Conservation (phyloP, 768 basidiomycete genomes). For the Pisolithus sp. region DNA sequence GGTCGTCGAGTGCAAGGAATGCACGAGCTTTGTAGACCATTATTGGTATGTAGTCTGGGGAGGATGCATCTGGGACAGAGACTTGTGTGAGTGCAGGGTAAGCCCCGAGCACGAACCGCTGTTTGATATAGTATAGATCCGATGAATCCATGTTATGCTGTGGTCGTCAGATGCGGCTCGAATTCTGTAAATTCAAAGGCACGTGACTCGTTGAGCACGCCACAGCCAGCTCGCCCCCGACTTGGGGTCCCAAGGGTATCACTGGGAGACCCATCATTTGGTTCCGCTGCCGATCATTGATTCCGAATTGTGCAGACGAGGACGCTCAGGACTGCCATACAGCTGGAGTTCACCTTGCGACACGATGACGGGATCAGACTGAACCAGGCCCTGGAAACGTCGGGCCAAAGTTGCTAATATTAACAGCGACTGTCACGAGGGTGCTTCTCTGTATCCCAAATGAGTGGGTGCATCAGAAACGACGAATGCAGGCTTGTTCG, state of each 20-base stretch:
- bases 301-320: too few species aligned
- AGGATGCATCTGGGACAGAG: constrained; percentile 51
- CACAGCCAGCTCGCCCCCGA: too few species aligned
- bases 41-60: constrained; percentile 56
- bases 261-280: too few species aligned
- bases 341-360: too few species aligned
- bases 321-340: too few species aligned
- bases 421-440: too few species aligned
- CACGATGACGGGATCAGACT: too few species aligned
- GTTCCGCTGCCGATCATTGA: too few species aligned
- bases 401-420: too few species aligned
- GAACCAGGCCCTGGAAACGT: too few species aligned
- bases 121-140: constrained; percentile 61
- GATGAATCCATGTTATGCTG: constrained; percentile 46
- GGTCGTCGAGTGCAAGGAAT: constrained; percentile 61
- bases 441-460: not conserved
- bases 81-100: constrained; percentile 56
- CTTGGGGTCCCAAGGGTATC: too few species aligned
- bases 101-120: constrained; percentile 74
- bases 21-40: constrained; percentile 78
- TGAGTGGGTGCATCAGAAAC: not conserved
- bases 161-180: not conserved
- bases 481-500: constrained; percentile 14
- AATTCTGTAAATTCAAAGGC: not conserved
- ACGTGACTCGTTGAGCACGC: constrained; percentile 2